Conservation (phyloP, 108 stramenopile genomes). For the Skeletonema marinoi region DNA sequence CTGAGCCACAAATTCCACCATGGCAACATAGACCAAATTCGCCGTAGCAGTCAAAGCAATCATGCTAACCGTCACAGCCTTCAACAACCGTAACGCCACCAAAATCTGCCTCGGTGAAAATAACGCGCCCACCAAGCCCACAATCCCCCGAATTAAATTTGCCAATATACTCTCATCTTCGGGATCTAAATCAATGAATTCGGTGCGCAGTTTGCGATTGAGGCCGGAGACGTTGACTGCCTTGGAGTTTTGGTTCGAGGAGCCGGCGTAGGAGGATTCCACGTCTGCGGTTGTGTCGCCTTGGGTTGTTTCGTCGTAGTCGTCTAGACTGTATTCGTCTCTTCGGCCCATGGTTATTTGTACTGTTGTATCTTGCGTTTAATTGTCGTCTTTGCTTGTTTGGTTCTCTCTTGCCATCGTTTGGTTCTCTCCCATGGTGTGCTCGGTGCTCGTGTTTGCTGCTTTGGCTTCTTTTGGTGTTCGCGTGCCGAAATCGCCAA, state of each 20-base stretch:
- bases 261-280: not conserved
- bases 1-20: constrained; percentile 57
- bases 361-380: not conserved
- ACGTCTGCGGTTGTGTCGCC: not conserved
- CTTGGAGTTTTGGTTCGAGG: not conserved
- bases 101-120: constrained; percentile 72
- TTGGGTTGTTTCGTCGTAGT: not conserved
- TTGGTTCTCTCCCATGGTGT: too few species aligned
- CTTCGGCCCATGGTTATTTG: not conserved
- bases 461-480: too few species aligned
- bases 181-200: constrained; percentile 49
- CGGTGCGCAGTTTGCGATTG: constrained; percentile 37
- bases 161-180: constrained; percentile 26
- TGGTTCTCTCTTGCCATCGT: not conserved
- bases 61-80: constrained; percentile 70
- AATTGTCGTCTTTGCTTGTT: not conserved
- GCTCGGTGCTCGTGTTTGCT: too few species aligned
- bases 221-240: constrained; percentile 38
- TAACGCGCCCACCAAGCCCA: constrained; percentile 35
- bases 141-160: constrained; percentile 34
- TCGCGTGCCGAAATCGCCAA: too few species aligned
- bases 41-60: constrained; percentile 61
- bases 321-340: not conserved
- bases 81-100: constrained; percentile 65
- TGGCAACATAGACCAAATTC: constrained; percentile 69